A percentile compares a stretch with the other conserved stretches of the same genome.
phyloP scores from a whole-genome alignment of 1,139 yeast species.

The Hansenula lynferdii region DNA sequence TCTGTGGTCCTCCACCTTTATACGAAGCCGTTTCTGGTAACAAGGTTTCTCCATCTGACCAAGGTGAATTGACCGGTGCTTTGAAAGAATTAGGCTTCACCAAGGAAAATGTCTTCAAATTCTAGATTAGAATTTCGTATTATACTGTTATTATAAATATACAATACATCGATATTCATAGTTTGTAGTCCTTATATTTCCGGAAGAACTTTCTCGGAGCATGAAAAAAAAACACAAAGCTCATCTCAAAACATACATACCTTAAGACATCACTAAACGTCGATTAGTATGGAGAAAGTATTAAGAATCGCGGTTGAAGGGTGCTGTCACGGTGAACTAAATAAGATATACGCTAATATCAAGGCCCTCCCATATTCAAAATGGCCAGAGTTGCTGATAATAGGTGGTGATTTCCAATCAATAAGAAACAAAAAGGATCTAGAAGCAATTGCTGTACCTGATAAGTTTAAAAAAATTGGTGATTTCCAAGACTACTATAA shows the following conservation, averaged over 20 bases:
- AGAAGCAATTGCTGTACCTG: conserved; percentile 51
- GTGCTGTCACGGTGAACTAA: conserved; percentile 86
- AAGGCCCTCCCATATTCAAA: conserved; percentile 12
- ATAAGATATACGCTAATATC: conserved; percentile 47
- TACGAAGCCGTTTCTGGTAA: conserved; percentile 81
- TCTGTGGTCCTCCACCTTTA: conserved; percentile 91
- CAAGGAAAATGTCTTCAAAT: conserved; percentile 87
- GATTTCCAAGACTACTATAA: conserved; percentile 74
- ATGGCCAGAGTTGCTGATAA: conserved; percentile 59
- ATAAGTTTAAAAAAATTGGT: conserved; percentile 55
- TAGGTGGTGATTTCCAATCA: conserved; percentile 81
- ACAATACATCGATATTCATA: too few species aligned
- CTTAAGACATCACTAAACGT: too few species aligned
- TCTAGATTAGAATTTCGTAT: conserved; percentile 36
- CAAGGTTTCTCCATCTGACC: conserved; percentile 84
- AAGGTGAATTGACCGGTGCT: conserved; percentile 89
- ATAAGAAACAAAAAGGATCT: conserved; percentile 62
- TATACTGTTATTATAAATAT: too few species aligned
- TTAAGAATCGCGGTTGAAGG: conserved; percentile 75
- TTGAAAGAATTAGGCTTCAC: conserved; percentile 84
- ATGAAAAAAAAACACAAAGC: too few species aligned
- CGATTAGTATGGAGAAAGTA: too few species aligned
- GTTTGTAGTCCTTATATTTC: too few species aligned
- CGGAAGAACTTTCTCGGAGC: too few species aligned
- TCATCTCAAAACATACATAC: too few species aligned